Evolutionary conservation across 768 basidiomycete genomes (phyloP).

Genomic region (Boletus huronensis): DNA sequence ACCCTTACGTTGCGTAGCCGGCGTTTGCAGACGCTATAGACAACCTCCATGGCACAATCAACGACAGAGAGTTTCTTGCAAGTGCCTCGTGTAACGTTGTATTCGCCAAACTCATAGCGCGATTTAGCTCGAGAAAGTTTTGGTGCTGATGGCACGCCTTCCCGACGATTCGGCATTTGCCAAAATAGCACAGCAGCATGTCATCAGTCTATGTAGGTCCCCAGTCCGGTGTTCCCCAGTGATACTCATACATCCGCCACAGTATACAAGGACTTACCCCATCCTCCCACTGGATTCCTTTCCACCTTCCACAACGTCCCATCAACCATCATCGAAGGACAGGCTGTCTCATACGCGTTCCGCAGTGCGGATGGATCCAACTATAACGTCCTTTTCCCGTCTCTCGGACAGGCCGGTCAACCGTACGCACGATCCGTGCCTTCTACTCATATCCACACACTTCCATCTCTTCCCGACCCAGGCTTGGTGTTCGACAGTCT

Average conservation of each 20-base stretch:
- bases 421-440: slow-evolving; percentile 71
- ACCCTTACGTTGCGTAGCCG: slow-evolving; percentile 32
- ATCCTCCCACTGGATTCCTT: slow-evolving; percentile 61
- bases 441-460: slow-evolving; percentile 40
- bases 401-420: slow-evolving; percentile 54
- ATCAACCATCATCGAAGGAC: not conserved
- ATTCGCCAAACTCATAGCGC: slow-evolving; percentile 3
- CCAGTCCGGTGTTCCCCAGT: not conserved
- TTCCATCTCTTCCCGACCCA: slow-evolving; percentile 56
- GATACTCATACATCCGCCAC: slow-evolving; percentile 1
- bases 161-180: slow-evolving; percentile 28
- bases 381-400: slow-evolving; percentile 53
- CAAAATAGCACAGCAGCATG: slow-evolving; percentile 43
- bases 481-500: slow-evolving; percentile 70
- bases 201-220: slow-evolving; percentile 57
- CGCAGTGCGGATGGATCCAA: slow-evolving; percentile 60
- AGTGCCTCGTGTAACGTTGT: slow-evolving; percentile 19
- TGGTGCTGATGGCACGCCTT: slow-evolving; percentile 57
- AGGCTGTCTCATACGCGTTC: slow-evolving; percentile 44
- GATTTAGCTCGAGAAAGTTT: slow-evolving; percentile 56
- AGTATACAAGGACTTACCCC: slow-evolving; percentile 82
- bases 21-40: slow-evolving; percentile 47
- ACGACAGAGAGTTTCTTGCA: slow-evolving; percentile 63
- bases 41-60: slow-evolving; percentile 39
- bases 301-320: slow-evolving; percentile 12